Evolutionary conservation across 768 basidiomycete species (phyloP).

Genomic region (Pisolithus marmoratus): DNA sequence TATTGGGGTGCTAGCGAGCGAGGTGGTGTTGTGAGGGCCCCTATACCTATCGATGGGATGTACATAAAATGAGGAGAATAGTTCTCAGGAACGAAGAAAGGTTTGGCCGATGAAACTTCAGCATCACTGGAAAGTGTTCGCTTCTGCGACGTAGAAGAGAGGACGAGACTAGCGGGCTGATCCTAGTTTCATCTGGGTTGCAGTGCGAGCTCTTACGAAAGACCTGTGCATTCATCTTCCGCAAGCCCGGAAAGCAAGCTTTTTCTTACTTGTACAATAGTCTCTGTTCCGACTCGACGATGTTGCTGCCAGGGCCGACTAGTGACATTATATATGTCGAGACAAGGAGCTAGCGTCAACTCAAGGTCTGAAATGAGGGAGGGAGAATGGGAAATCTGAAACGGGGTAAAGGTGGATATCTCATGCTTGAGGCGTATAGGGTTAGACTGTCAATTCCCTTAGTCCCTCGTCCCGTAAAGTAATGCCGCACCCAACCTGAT

Average conservation of each 20-base stretch:
- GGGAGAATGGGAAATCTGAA: constrained; percentile 50
- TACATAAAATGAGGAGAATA: constrained; percentile 23
- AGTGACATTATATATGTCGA: constrained; percentile 53
- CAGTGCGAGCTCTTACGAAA: constrained; percentile 49
- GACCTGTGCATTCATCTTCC: constrained; percentile 52
- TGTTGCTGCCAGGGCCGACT: constrained; percentile 67
- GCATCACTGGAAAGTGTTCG: constrained; percentile 17
- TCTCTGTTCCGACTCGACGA: constrained; percentile 53
- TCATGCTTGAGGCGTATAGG: constrained; percentile 54
- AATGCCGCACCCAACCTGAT: constrained; percentile 39
- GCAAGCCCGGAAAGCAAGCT: too few relatives aligned
- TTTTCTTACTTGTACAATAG: constrained; percentile 54
- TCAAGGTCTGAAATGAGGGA: constrained; percentile 51
- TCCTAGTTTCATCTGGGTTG: constrained; percentile 30
- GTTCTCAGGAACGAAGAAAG: constrained; percentile 22
- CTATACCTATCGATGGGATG: constrained; percentile 26
- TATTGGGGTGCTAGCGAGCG: too few relatives aligned
- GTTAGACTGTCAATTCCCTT: constrained; percentile 34
- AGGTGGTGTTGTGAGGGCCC: constrained; percentile 20
- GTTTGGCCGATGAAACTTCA: constrained; percentile 24
- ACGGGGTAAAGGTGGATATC: constrained; percentile 59
- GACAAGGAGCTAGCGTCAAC: constrained; percentile 44
- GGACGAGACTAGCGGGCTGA: neutral
- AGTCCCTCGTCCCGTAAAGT: constrained; percentile 5
- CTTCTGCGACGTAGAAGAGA: constrained; percentile 13